A percentile compares a stretch with the other conserved stretches of the same genome.
Evolutionary conservation across 305 asterid genomes (phyloP).

Genomic region (Petunia hybrid): DNA sequence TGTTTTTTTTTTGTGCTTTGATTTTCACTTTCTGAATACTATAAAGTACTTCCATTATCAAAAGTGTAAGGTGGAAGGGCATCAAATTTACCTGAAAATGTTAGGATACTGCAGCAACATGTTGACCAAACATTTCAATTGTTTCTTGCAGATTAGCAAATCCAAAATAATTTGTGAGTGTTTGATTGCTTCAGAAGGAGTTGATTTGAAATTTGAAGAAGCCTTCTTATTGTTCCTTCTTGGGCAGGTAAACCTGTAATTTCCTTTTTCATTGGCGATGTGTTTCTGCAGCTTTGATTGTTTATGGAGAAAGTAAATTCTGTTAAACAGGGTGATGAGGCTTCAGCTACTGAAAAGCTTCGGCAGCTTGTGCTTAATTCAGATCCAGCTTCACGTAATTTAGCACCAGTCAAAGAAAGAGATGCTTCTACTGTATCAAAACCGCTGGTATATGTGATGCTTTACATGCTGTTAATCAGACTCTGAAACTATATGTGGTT

Average conservation of each 20-base stretch:
- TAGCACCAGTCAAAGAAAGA: conserved; percentile 63
- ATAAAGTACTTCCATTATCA: background rate
- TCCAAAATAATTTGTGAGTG: conserved; percentile 87
- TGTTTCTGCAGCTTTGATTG: conserved; percentile 26
- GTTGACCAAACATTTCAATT: conserved; percentile 18
- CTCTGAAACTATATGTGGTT: conserved; percentile 23
- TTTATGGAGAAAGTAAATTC: conserved; percentile 34
- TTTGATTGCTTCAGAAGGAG: conserved; percentile 86
- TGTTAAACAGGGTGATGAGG: conserved; percentile 79
- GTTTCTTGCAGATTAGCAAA: conserved; percentile 68
- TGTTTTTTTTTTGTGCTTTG: conserved; percentile 26
- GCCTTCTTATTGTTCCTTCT: conserved; percentile 92
- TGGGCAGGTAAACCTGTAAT: conserved; percentile 74
- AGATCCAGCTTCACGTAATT: conserved; percentile 57
- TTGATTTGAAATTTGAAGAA: conserved; percentile 95
- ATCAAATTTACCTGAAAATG: background rate
- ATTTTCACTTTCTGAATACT: conserved; percentile 21
- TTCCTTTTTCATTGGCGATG: conserved; percentile 34
- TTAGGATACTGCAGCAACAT: background rate
- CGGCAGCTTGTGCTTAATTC: conserved; percentile 70
- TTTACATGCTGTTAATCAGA: conserved; percentile 20
- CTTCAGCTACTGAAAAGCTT: conserved; percentile 76
- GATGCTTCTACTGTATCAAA: conserved; percentile 66
- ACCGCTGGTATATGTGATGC: conserved; percentile 64
- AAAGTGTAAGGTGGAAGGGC: background rate